A percentile compares a stretch with the other conserved stretches of the same genome.
Conservation (phyloP, 2,329 filamentous ascomycete species). For the Aspergillus transmontanensis region DNA sequence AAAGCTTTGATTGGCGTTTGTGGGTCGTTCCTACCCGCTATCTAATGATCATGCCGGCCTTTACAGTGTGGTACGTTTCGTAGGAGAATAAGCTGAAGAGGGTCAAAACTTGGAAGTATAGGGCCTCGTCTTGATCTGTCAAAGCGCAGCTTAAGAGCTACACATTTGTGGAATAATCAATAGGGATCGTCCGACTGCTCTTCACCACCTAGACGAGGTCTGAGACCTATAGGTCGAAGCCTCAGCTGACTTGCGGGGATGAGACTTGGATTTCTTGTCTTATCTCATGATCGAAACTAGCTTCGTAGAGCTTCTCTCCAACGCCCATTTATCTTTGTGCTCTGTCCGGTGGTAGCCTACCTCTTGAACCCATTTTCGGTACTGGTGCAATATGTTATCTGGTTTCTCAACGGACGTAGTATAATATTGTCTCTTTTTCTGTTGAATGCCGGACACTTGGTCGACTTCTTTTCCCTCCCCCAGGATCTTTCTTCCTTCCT, state of each 20-base stretch:
- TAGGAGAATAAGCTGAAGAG: not conserved
- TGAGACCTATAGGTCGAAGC: not conserved
- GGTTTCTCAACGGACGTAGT: constrained; percentile 4
- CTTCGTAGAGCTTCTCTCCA: not conserved
- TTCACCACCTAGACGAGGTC: not conserved
- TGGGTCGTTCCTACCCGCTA: not conserved
- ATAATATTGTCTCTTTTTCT: constrained; percentile 14
- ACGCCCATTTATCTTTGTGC: not conserved
- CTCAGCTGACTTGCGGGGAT: constrained; percentile 5
- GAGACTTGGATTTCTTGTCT: not conserved
- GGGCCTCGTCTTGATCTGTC: not conserved
- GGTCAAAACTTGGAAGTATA: not conserved
- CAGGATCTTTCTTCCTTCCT: not conserved
- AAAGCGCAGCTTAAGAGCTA: not conserved
- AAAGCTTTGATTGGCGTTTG: not conserved
- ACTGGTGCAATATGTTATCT: constrained; percentile 17
- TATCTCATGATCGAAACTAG: constrained; percentile 6
- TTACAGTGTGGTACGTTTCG: not conserved
- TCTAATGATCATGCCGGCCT: not conserved
- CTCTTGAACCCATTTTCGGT: not conserved
- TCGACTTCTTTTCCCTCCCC: not conserved
- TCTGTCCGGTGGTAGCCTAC: not conserved
- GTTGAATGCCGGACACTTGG: constrained; percentile 22
- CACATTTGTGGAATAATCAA: not conserved
- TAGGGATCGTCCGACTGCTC: not conserved